Evolutionary conservation across 495 filamentous ascomycete genomes (phyloP), one percentile per base, ranked within the genome.

Genomic region (Astrothelium macrocarpum): DNA sequence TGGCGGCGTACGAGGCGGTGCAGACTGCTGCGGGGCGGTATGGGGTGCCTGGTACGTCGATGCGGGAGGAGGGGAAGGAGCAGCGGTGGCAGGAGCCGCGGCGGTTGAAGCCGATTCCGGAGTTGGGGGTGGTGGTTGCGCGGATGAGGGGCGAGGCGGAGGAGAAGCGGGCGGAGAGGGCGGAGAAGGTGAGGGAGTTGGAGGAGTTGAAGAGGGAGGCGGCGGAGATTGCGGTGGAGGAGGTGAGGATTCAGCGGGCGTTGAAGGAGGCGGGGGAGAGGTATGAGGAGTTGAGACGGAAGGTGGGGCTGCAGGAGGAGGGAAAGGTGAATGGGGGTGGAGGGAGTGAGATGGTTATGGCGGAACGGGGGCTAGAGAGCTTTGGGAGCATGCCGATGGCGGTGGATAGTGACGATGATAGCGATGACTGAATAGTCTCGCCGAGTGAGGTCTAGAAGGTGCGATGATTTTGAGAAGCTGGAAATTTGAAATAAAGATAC

Each of bases 1-100:
- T 39, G 34, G 88, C 86, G 10, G 94, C 90, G 23, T 98, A 93
- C 75, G 93, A 97, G 74, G 87, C 85, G 2, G 86, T 90, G 23
- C 94, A 98, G 75, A 90, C 90, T 36, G 81, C 85, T 39, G 88
- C 88, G 11, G 91, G 88, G 1, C 71, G 72, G 0, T 75, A 89
- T 88, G 83, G 88, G 87, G 64, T 81, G 84, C n/a, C 72, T 86
- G 60, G 75, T 79, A 11, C 78, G 71, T 43, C 49, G 32, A 43
- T 32, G 18, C 46, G 61, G 16, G 64, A 77, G 70, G 32, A 71
- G 59, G 49, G 64, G 0, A 74, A 76, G 26, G 49, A 61, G n/a
- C 36, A 67, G 20, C 75, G 82, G 36, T 77, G 79, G 53, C 77
- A 73, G 32, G 85, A 80, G 20, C 78, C 83, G 23, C 82, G 81